Evolutionary conservation across 2,329 filamentous ascomycete species (phyloP).

Genomic region (Macroventuria anomochaeta): DNA sequence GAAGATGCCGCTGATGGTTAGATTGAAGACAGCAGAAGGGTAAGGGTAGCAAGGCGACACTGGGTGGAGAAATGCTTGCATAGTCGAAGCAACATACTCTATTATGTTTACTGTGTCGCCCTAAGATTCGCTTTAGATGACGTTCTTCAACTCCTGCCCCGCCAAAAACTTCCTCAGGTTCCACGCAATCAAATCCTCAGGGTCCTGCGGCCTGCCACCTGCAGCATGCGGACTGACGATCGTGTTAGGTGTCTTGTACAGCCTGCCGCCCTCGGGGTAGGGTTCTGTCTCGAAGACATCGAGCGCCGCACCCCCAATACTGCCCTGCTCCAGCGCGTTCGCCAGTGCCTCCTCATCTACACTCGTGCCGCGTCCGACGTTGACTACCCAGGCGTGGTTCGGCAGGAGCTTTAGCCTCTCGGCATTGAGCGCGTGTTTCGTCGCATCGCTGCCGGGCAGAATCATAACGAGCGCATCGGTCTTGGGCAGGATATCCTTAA

Average conservation of each 20-base stretch:
- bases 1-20: conserved; percentile 38
- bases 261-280: conserved; percentile 58
- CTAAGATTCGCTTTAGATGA: no score
- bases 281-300: conserved; percentile 80
- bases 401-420: conserved; percentile 69
- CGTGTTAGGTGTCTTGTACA: conserved; percentile 60
- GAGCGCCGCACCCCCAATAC: conserved; percentile 75
- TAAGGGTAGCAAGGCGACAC: no score
- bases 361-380: conserved; percentile 77
- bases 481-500: conserved; percentile 60
- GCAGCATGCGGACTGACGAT: conserved; percentile 64
- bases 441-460: conserved; percentile 60
- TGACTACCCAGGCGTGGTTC: conserved; percentile 69
- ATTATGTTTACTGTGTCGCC: neutral
- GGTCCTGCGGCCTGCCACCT: conserved; percentile 66
- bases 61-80: no score
- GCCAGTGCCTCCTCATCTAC: conserved; percentile 75
- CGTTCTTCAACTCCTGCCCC: conserved; percentile 65
- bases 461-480: conserved; percentile 71
- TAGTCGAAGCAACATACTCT: no score
- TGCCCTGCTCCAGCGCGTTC: conserved; percentile 69
- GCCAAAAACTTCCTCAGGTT: conserved; percentile 67
- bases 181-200: conserved; percentile 65
- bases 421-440: conserved; percentile 64
- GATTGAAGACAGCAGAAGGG: neutral